phyloP scores from a whole-genome alignment of 176 grass and related monocot genomes.

The Canna indica region DNA sequence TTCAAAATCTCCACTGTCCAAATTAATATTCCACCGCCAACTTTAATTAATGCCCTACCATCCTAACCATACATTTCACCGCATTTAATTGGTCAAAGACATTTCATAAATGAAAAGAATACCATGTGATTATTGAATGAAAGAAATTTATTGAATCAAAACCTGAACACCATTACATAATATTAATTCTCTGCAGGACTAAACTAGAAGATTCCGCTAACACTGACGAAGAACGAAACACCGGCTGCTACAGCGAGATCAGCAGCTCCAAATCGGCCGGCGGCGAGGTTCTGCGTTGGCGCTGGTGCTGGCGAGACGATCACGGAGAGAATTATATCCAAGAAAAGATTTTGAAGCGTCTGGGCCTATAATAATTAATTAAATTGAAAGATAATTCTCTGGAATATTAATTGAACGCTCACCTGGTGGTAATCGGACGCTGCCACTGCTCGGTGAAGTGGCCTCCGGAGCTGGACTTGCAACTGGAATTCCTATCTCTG shows the following conservation, averaged over 20 bases:
- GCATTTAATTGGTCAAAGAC: background rate
- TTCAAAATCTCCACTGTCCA: background rate
- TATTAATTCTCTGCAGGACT: background rate
- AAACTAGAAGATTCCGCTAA: background rate
- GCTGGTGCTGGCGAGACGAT: conserved; percentile 10
- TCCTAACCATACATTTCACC: background rate
- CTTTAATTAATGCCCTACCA: background rate
- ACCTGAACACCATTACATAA: too few species aligned
- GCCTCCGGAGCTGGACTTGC: background rate
- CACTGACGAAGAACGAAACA: conserved; percentile 9
- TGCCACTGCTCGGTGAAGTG: background rate
- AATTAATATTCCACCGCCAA: conserved; percentile 9
- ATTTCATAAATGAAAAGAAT: too few species aligned
- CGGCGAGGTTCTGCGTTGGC: conserved; percentile 2
- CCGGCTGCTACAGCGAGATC: conserved; percentile 18
- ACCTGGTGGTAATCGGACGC: background rate
- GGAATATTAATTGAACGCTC: background rate
- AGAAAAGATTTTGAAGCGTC: background rate
- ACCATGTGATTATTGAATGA: too few species aligned
- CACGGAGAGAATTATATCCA: conserved; percentile 10
- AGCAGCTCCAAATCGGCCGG: conserved; percentile 9
- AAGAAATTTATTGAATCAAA: too few species aligned
- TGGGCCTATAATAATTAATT: background rate
- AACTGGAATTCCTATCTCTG: conserved; percentile 4
- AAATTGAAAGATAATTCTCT: background rate